These are phyloP conservation scores for Avena sativa DNA, from an alignment of 176 grass and related monocot genomes.

Conservation along the genomic window DNA sequence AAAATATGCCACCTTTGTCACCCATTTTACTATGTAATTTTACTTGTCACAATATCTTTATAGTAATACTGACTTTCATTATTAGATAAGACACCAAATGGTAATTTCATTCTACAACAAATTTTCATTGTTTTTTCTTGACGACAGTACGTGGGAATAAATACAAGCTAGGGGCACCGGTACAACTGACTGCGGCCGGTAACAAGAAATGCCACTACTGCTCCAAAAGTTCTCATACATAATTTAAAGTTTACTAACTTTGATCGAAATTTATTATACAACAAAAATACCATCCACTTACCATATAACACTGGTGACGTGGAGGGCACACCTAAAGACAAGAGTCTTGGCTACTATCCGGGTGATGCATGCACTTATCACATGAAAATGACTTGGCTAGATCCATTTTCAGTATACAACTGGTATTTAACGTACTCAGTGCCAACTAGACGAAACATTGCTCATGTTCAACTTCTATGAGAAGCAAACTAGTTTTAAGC, in stretches of 20 bases:
- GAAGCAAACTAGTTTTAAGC: background rate
- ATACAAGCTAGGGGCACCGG: too few species aligned
- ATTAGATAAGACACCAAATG: too few species aligned
- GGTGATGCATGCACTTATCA: background rate
- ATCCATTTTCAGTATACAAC: background rate
- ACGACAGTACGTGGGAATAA: too few species aligned
- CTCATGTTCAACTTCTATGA: slow-evolving; percentile 1
- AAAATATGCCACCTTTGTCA: background rate
- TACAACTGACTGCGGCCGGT: too few species aligned
- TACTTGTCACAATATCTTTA: background rate
- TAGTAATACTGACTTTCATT: background rate
- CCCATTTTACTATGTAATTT: background rate
- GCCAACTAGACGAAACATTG: background rate
- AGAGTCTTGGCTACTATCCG: background rate
- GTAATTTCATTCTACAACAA: too few species aligned
- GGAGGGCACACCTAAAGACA: background rate
- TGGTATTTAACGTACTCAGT: background rate
- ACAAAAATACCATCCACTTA: background rate
- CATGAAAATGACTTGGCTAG: background rate
- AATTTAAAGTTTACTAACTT: background rate
- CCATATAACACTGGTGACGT: background rate
- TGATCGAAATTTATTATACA: background rate
- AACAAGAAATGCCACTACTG: too few species aligned
- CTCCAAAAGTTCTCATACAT: background rate
- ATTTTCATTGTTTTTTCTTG: too few species aligned